Base-by-base conservation (phyloP, 208 protist genomes). In the Trypanosomatidae sp. region DNA sequence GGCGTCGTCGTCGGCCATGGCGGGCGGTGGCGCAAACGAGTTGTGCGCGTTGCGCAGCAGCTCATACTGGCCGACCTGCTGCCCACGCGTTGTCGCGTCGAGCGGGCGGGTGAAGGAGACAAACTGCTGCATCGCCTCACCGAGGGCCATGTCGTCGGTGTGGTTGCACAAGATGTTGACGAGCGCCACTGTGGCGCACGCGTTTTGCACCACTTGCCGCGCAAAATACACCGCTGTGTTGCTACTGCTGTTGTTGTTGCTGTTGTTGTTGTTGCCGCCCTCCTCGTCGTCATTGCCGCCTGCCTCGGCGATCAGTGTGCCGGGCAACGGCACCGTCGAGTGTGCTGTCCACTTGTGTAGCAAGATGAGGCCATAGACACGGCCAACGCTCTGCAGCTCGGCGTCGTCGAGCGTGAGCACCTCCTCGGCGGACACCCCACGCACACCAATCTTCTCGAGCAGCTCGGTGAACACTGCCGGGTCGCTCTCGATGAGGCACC, bases 101-200 rank as follows among this genome's bases (percentile, higher is more conserved):
- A 95, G 66, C 2, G 62, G 65, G 33, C 66, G 35, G 5, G 75
- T 88, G 44, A 92, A 89, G 41, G 26, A 48, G 3, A 86, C 43
- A 30, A 93, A 88, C 42, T 91, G 88, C 32, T 68, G 69, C 45
- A 97, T 48, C 33, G 74, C 37, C 3, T 89, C 58, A 4, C 97
- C 97, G 0, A 99, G 39, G 5, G 97, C 75, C 20, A 98, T 55
- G 16, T 71, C 42, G 0, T 81, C 53, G 5, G 33, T 22, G 48
- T 69, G 60, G 70, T 99, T 99, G 32, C 97, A 60, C 0, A 99
- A 60, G 23, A 96, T 92, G 46, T 96, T 97, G 26, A 99, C 63
- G 37, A 99, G 96, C 10, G 97, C 97, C 50, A 99, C 83, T 24
- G 97, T 99, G 2, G 96, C 96, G 66, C 97, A 99, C 19, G 97